phyloP scores from a whole-genome alignment of 169 alveolate genomes.

The Eimeria tenella region DNA sequence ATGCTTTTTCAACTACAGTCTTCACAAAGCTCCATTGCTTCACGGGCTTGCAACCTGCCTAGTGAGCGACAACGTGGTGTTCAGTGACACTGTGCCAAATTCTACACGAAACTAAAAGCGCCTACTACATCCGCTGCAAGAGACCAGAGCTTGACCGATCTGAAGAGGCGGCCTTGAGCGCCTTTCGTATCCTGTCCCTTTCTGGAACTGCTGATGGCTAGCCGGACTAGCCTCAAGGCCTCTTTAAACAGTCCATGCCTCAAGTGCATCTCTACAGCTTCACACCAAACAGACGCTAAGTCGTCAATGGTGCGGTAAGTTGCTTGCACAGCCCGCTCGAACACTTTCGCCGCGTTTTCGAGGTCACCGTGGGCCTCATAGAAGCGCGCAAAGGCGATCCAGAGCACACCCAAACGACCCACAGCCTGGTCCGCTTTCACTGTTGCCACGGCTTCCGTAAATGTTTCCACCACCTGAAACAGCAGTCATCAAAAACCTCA shows the following conservation, averaged over 20 bases:
- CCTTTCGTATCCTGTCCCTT: not conserved
- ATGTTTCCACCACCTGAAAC: conserved; percentile 72
- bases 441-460: conserved; percentile 86
- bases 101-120: not conserved
- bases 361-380: conserved; percentile 86
- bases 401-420: conserved; percentile 86
- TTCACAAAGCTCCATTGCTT: too few relatives aligned
- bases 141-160: conserved; percentile 69
- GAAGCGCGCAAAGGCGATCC: conserved; percentile 88
- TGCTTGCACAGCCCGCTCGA: conserved; percentile 86
- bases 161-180: conserved; percentile 39
- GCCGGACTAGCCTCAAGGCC: conserved; percentile 51
- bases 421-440: conserved; percentile 87
- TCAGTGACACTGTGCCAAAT: conserved; percentile 82
- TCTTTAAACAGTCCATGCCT: conserved; percentile 8
- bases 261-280: conserved; percentile 59
- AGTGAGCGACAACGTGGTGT: too few relatives aligned
- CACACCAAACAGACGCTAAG: conserved; percentile 88
- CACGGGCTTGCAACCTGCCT: too few relatives aligned
- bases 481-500: not conserved
- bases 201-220: conserved; percentile 4
- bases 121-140: conserved; percentile 63
- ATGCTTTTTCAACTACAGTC: too few relatives aligned
- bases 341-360: conserved; percentile 82
- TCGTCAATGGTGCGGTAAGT: conserved; percentile 87